Evolutionary conservation across 352 stramenopile genomes (phyloP).

Genomic region (Globisporangium spiculum): DNA sequence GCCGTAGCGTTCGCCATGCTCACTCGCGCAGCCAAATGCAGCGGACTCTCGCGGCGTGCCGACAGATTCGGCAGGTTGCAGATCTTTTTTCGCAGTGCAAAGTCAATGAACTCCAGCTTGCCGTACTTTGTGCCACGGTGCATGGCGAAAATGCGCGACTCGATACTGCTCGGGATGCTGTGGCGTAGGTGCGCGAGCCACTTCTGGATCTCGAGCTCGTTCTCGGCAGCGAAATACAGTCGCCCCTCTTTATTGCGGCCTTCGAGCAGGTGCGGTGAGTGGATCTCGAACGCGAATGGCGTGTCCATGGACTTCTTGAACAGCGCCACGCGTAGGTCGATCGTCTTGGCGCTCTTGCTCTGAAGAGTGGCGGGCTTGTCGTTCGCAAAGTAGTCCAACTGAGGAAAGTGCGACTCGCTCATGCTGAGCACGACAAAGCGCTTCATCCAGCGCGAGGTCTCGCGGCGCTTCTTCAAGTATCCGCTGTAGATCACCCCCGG

Average conservation of each 20-base stretch:
- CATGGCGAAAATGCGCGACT: slow-evolving; percentile 79
- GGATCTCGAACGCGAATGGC: slow-evolving; percentile 86
- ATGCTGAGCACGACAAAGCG: slow-evolving; percentile 69
- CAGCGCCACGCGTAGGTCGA: slow-evolving; percentile 61
- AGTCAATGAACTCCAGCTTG: slow-evolving; percentile 65
- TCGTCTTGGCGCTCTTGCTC: slow-evolving; percentile 40
- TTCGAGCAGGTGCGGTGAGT: slow-evolving; percentile 82
- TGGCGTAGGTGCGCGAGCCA: slow-evolving; percentile 87
- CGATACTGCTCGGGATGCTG: slow-evolving; percentile 66
- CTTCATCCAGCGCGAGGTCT: slow-evolving; percentile 79
- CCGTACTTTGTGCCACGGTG: slow-evolving; percentile 57
- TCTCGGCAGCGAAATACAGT: slow-evolving; percentile 84
- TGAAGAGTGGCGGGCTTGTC: slow-evolving; percentile 42
- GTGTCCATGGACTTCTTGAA: slow-evolving; percentile 81
- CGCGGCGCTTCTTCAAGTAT: slow-evolving; percentile 70
- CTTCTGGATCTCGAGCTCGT: slow-evolving; percentile 84
- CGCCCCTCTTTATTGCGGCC: slow-evolving; percentile 86
- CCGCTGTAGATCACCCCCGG: slow-evolving; percentile 38
- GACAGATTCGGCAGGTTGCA: slow-evolving; percentile 36
- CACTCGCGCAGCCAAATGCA: slow-evolving; percentile 63
- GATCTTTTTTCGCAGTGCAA: slow-evolving; percentile 39
- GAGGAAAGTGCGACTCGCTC: slow-evolving; percentile 29
- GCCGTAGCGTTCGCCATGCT: background rate
- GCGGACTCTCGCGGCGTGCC: slow-evolving; percentile 37
- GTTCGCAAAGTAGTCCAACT: slow-evolving; percentile 70